Evolutionary conservation across 176 grass and related monocot species (phyloP).

Genomic region (Paspalum vaginatum): DNA sequence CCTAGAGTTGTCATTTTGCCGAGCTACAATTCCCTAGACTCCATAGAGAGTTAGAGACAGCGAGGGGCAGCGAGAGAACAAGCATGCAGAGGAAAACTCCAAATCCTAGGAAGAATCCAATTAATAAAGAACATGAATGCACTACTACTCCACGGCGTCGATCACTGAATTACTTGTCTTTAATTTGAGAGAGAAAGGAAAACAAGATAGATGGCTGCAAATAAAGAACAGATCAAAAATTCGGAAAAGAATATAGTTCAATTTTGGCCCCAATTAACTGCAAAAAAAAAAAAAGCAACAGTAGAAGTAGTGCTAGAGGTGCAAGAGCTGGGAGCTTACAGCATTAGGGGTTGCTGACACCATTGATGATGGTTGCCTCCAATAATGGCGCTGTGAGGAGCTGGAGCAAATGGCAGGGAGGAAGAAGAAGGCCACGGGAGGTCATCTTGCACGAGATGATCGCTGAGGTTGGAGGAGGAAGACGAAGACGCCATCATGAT

Average conservation of each 20-base stretch:
- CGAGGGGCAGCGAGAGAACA: conserved; percentile 64
- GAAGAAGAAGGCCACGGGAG: conserved; percentile 47
- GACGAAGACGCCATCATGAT: conserved; percentile 63
- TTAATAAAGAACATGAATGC: conserved; percentile 7
- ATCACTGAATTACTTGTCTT: not conserved
- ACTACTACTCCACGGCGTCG: conserved; percentile 22
- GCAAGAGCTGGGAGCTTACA: conserved; percentile 49
- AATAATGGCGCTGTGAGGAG: conserved; percentile 19
- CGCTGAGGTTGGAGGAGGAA: conserved; percentile 48
- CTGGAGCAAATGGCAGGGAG: conserved; percentile 35
- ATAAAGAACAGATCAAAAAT: not conserved
- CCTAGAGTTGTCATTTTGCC: conserved; percentile 54
- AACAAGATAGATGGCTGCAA: not conserved
- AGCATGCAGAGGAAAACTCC: conserved; percentile 73
- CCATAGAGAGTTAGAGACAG: conserved; percentile 31
- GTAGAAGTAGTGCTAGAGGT: not conserved
- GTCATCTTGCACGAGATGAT: conserved; percentile 52
- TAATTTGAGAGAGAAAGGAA: not conserved
- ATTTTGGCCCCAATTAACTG: not conserved
- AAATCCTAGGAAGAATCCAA: conserved; percentile 82
- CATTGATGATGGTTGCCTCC: conserved; percentile 47
- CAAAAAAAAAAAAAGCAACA: not conserved
- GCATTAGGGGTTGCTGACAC: conserved; percentile 32
- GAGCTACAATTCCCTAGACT: conserved; percentile 77
- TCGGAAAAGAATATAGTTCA: not conserved